Base-by-base conservation (phyloP, 208 protist species). In the Herpetomonas samuelpessoai region DNA sequence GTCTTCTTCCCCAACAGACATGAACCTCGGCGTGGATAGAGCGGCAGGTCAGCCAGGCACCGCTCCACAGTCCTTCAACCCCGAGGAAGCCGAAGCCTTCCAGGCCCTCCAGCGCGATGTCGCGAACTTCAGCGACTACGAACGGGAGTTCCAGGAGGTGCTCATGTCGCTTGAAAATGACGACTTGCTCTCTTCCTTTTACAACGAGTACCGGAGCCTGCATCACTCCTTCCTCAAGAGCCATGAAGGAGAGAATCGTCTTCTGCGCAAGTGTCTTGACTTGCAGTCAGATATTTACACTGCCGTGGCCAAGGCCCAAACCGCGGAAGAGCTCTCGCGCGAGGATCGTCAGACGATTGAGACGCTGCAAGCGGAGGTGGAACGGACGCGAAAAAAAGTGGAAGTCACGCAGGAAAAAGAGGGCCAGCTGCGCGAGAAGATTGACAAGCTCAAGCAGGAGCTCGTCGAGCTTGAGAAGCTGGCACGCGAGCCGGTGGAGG, bases 151-250 rank as follows among this genome's bases (percentile, higher is more conserved):
- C 71, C 92, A 98, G 65, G 88, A 97, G 68, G 88, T 97, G 64
- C 71, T 98, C 30, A 81, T 92, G 74, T 85, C 97, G 39, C 72
- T 99, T 0, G 88, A 96, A 38, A 94, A 87, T 51, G 96, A 99
- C 60, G 93, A 98, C 29, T 71, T 92, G 22, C 83, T 99, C 0
- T 95, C 99, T 60, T 65, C 82, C 28, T 99, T 99, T 74, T 84
- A 93, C 24, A 64, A 66, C 7, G 98, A 99, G 73, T 99, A 99
- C 74, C 93, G 97, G 2, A 97, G 98, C 31, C 83, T 99, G 9
- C 97, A 99, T 65, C 73, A 91, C 57, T 97, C 97, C 12, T 84
- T 98, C 21, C 79, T 98, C 31, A 97, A 98, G 75, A 98, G 93
- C 48, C 97, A 99, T 73, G 97, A 99, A 65, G 97, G 86, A 46